These are phyloP conservation scores for Colletotrichum agaves DNA, from an alignment of 2,329 filamentous ascomycete genomes.

Conservation along the genomic window DNA sequence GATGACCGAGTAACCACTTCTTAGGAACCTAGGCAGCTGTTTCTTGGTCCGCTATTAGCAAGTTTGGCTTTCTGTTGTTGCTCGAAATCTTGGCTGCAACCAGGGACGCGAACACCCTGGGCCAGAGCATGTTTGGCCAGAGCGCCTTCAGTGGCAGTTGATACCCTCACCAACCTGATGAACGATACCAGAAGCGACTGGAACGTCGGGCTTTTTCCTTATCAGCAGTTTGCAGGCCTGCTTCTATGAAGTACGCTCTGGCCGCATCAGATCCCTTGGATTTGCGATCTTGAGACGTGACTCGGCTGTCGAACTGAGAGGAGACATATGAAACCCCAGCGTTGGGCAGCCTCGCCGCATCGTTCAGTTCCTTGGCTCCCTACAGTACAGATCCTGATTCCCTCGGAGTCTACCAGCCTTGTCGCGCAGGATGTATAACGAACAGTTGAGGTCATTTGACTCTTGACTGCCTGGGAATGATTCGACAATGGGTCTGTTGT, in stretches of 20 bases:
- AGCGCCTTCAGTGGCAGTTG: conserved; percentile 15
- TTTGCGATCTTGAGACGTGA: conserved; percentile 40
- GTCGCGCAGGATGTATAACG: conserved; percentile 1
- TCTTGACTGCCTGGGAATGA: conserved; percentile 5
- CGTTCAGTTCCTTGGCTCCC: not conserved
- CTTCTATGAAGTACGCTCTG: conserved; percentile 8
- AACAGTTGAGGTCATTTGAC: conserved; percentile 12
- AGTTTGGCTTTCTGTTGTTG: conserved; percentile 7
- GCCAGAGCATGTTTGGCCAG: conserved; percentile 11
- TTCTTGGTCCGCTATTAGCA: conserved; percentile 11
- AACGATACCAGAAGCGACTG: conserved; percentile 5
- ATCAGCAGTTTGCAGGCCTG: not conserved
- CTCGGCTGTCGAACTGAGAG: conserved; percentile 18
- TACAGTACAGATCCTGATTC: conserved; percentile 2
- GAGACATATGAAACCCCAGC: conserved; percentile 27
- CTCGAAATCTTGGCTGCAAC: conserved; percentile 11
- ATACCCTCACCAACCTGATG: not conserved
- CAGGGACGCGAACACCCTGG: conserved; percentile 1
- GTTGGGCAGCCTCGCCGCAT: conserved; percentile 25
- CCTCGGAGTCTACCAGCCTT: conserved; percentile 14
- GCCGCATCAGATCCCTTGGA: conserved; percentile 14
- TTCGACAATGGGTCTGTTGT: conserved; percentile 24
- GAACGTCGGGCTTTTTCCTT: conserved; percentile 8
- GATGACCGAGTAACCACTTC: conserved; percentile 23
- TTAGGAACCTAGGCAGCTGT: conserved; percentile 22